These are phyloP conservation scores for Nigrospora osmanthi DNA, from an alignment of 2,329 filamentous ascomycete species.

Conservation along the genomic window DNA sequence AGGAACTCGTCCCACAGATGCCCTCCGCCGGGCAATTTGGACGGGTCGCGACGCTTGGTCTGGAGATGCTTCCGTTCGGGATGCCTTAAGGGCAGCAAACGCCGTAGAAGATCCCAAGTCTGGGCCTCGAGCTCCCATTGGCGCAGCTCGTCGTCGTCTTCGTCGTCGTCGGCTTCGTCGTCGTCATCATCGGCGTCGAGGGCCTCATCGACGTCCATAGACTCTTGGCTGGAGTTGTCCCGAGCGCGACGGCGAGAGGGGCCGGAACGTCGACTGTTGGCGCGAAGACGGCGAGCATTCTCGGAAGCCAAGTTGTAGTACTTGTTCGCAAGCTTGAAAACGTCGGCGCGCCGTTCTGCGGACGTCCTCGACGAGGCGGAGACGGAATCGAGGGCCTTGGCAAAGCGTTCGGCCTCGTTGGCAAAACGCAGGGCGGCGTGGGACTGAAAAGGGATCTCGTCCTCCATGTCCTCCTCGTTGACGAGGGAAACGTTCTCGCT, in stretches of 20 bases:
- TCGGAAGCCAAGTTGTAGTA: constrained; percentile 53
- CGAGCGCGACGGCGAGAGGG: constrained; percentile 4
- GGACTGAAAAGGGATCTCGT: constrained; percentile 2
- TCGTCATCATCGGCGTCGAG: constrained; percentile 50
- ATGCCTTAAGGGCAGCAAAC: constrained; percentile 66
- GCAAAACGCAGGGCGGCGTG: constrained; percentile 1
- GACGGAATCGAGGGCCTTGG: constrained; percentile 73
- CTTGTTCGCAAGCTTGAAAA: constrained; percentile 59
- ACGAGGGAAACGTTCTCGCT: not conserved
- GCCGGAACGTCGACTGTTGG: not conserved
- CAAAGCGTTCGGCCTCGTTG: constrained; percentile 75
- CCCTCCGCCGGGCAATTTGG: constrained; percentile 15
- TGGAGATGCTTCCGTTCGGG: constrained; percentile 24
- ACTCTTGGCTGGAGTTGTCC: constrained; percentile 26
- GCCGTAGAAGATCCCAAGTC: constrained; percentile 79
- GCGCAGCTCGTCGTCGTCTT: constrained; percentile 40
- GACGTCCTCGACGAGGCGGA: constrained; percentile 37
- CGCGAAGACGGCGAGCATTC: constrained; percentile 33
- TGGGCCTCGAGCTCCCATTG: constrained; percentile 77
- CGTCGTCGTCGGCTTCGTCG: constrained; percentile 18
- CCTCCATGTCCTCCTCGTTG: constrained; percentile 3
- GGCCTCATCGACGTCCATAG: constrained; percentile 49
- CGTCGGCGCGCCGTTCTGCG: constrained; percentile 52
- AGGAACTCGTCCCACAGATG: constrained; percentile 64
- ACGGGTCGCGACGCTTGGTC: constrained; percentile 24